Evolutionary conservation across 306 rosid genomes (phyloP).

Genomic region (Dicorynia guianensis): DNA sequence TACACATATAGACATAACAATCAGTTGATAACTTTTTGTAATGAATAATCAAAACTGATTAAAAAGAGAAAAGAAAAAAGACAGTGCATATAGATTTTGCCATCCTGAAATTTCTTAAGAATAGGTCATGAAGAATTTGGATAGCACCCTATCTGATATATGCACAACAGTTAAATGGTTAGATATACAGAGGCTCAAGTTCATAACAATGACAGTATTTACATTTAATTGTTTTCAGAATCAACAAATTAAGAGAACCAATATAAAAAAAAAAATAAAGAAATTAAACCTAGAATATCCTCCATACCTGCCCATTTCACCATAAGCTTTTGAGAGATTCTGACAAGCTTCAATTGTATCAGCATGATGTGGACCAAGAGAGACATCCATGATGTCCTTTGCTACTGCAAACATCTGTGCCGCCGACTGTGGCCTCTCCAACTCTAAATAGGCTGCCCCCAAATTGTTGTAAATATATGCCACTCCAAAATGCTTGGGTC

Average conservation of each 20-base stretch:
- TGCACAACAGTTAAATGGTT: background rate
- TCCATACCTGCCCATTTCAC: slow-evolving; percentile 72
- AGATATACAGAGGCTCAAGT: slow-evolving; percentile 2
- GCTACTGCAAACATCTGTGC: slow-evolving; percentile 96
- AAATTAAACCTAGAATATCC: slow-evolving; percentile 15
- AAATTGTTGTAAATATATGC: slow-evolving; percentile 93
- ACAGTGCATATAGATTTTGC: background rate
- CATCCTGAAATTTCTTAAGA: slow-evolving; percentile 8
- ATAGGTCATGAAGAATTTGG: slow-evolving; percentile 8
- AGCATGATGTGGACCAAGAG: slow-evolving; percentile 91
- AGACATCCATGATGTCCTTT: slow-evolving; percentile 90
- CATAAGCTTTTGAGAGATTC: slow-evolving; percentile 92
- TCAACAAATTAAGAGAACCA: slow-evolving; percentile 38
- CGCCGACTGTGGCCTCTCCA: slow-evolving; percentile 93
- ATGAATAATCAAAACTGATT: background rate
- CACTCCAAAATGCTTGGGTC: slow-evolving; percentile 95
- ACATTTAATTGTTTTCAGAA: slow-evolving; percentile 11
- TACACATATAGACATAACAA: slow-evolving; percentile 12
- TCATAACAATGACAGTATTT: slow-evolving; percentile 6
- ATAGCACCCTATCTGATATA: slow-evolving; percentile 4
- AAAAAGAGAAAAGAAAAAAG: no score
- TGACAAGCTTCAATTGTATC: slow-evolving; percentile 92
- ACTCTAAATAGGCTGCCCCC: slow-evolving; percentile 94
- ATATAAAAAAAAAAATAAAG: background rate
- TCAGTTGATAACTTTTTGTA: background rate